These are phyloP conservation scores for Rasamsonia emersonii DNA, from an alignment of 2,329 filamentous ascomycete species.

Conservation along the genomic window DNA sequence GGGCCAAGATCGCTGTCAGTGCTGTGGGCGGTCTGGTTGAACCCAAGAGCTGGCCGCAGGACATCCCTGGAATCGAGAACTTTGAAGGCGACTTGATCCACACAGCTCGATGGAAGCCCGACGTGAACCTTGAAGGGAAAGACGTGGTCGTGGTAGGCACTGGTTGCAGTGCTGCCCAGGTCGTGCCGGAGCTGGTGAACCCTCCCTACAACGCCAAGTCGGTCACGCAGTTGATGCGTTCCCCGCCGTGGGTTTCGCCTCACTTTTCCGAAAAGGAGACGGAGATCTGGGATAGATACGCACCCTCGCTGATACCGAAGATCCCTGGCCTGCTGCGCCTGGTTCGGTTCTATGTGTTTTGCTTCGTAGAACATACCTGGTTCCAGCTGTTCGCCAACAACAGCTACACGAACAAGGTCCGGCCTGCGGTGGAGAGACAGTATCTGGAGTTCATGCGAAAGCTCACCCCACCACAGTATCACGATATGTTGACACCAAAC, in stretches of 20 bases:
- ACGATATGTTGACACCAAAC: constrained; percentile 53
- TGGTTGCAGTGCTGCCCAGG: constrained; percentile 50
- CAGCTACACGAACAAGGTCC: constrained; percentile 26
- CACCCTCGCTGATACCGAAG: constrained; percentile 36
- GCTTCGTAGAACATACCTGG: constrained; percentile 33
- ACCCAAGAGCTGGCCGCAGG: constrained; percentile 42
- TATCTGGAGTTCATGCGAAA: constrained; percentile 41
- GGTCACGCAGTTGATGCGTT: constrained; percentile 52
- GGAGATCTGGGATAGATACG: constrained; percentile 39
- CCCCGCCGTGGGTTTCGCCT: constrained; percentile 49
- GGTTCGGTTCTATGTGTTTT: constrained; percentile 39
- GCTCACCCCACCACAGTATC: constrained; percentile 50
- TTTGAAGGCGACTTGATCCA: constrained; percentile 52
- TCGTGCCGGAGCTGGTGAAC: constrained; percentile 44
- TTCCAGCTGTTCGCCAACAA: constrained; percentile 35
- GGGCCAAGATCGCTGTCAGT: constrained; percentile 47
- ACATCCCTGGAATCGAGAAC: constrained; percentile 43
- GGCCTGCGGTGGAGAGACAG: constrained; percentile 33
- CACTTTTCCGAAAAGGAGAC: background rate
- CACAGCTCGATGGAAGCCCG: constrained; percentile 49
- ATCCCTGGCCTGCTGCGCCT: constrained; percentile 45
- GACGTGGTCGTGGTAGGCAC: constrained; percentile 51
- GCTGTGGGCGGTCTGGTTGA: constrained; percentile 50
- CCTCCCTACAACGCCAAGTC: constrained; percentile 43
- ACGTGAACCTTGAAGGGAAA: constrained; percentile 45